Conservation (phyloP, 331 rosid genomes). For the Ulmus americana region DNA sequence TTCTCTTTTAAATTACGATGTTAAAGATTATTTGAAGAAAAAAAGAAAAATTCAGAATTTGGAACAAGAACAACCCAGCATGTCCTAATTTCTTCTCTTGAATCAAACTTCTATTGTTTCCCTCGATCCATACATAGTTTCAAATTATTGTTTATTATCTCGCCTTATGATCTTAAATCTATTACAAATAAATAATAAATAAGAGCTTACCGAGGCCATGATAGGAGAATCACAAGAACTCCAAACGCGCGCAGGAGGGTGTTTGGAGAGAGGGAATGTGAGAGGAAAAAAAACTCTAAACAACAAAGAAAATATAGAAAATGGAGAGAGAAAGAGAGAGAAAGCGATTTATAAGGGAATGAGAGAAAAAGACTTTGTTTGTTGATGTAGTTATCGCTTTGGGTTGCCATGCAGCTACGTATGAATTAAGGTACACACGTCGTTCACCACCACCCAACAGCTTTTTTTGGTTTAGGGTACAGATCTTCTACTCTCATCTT, state of each 20-base stretch:
- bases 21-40: too few relatives aligned
- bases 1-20: too few relatives aligned
- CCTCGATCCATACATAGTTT: too few relatives aligned
- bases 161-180: too few relatives aligned
- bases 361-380: conserved; percentile 12
- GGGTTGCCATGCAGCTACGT: conserved; percentile 9
- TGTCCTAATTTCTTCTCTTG: too few relatives aligned
- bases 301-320: neutral
- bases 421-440: neutral
- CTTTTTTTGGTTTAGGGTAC: too few relatives aligned
- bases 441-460: neutral
- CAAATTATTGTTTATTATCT: too few relatives aligned
- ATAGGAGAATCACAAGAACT: conserved; percentile 24
- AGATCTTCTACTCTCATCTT: too few relatives aligned
- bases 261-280: conserved; percentile 19
- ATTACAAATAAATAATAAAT: neutral
- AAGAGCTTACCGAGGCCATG: conserved; percentile 52
- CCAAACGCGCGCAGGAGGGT: neutral
- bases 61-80: too few relatives aligned
- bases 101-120: too few relatives aligned
- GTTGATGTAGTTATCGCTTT: neutral
- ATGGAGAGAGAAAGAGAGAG: conserved; percentile 9
- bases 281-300: neutral
- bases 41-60: too few relatives aligned
- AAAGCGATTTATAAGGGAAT: conserved; percentile 14